Conservation (phyloP, 805 yeast species). For the Clavispora vitiphila region DNA sequence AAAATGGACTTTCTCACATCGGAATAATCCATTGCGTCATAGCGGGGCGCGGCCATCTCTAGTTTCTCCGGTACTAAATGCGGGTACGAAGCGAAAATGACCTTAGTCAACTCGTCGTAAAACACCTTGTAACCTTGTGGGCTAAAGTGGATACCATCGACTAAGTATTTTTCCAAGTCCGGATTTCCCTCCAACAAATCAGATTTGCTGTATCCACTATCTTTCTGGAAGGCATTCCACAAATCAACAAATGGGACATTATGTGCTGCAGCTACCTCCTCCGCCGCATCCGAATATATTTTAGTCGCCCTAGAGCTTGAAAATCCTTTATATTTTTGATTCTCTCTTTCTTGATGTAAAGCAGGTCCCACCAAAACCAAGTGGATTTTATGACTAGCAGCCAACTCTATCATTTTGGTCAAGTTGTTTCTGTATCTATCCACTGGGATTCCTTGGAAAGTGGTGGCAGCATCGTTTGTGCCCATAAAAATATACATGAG, state of each 20-base stretch:
- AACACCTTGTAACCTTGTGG: conserved; percentile 49
- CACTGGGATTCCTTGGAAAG: conserved; percentile 44
- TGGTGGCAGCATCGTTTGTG: conserved; percentile 56
- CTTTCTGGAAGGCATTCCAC: conserved; percentile 37
- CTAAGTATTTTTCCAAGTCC: conserved; percentile 17
- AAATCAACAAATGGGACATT: conserved; percentile 57
- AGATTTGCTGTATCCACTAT: conserved; percentile 31
- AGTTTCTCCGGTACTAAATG: conserved; percentile 42
- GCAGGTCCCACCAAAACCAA: too few relatives aligned
- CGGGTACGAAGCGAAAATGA: conserved; percentile 43
- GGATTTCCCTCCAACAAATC: conserved; percentile 25
- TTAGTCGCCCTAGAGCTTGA: conserved; percentile 38
- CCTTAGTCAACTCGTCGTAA: conserved; percentile 37
- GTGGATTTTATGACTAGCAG: conserved; percentile 28
- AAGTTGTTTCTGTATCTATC: conserved; percentile 47
- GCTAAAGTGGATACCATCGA: conserved; percentile 59
- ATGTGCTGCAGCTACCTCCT: conserved; percentile 39
- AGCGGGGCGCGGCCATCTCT: conserved; percentile 31
- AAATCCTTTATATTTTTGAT: conserved; percentile 22
- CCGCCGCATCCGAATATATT: conserved; percentile 48
- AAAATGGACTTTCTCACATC: conserved; percentile 5
- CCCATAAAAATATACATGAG: conserved; percentile 69
- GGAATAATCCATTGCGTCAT: conserved; percentile 27
- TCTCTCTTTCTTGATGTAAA: conserved; percentile 46
- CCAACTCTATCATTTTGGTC: conserved; percentile 34